phyloP scores from a whole-genome alignment of 2,329 filamentous ascomycete genomes.

The Juglanconis oblonga region DNA sequence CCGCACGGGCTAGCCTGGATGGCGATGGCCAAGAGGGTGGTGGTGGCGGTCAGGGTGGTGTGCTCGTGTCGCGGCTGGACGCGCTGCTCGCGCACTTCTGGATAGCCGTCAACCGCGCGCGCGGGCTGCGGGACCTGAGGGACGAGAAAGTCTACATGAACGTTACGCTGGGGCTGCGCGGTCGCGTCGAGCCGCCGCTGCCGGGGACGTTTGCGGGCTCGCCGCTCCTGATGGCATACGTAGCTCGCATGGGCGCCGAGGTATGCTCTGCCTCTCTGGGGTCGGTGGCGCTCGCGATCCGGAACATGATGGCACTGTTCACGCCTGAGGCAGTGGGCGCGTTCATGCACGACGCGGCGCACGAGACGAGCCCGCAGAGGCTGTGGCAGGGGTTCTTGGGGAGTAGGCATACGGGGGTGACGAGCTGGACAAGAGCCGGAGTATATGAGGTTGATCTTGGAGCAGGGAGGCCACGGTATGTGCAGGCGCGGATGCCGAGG shows the following conservation, averaged over 20 bases:
- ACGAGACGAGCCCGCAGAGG: slow-evolving; percentile 43
- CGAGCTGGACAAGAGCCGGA: slow-evolving; percentile 38
- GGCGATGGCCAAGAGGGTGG: neutral
- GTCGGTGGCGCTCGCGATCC: slow-evolving; percentile 30
- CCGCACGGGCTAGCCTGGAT: slow-evolving; percentile 15
- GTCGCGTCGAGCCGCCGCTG: slow-evolving; percentile 36
- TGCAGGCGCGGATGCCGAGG: slow-evolving; percentile 39
- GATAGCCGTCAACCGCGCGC: slow-evolving; percentile 40
- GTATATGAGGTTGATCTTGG: slow-evolving; percentile 41
- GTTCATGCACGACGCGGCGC: slow-evolving; percentile 39
- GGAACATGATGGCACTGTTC: slow-evolving; percentile 33
- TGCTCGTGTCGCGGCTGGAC: slow-evolving; percentile 39
- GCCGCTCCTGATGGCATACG: slow-evolving; percentile 38
- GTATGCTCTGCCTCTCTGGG: slow-evolving; percentile 15
- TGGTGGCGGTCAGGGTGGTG: neutral
- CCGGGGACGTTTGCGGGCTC: slow-evolving; percentile 41
- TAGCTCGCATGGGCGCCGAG: slow-evolving; percentile 21
- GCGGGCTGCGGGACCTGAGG: slow-evolving; percentile 23
- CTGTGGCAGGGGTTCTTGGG: slow-evolving; percentile 47
- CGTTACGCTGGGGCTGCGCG: slow-evolving; percentile 38
- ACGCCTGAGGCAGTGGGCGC: slow-evolving; percentile 35
- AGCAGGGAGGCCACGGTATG: slow-evolving; percentile 29
- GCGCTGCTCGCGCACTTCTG: slow-evolving; percentile 45
- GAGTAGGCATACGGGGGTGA: slow-evolving; percentile 37
- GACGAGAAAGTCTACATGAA: slow-evolving; percentile 35